These are phyloP conservation scores for Coniochaeta prunicola DNA, from an alignment of 2,329 filamentous ascomycete species.

Conservation along the genomic window DNA sequence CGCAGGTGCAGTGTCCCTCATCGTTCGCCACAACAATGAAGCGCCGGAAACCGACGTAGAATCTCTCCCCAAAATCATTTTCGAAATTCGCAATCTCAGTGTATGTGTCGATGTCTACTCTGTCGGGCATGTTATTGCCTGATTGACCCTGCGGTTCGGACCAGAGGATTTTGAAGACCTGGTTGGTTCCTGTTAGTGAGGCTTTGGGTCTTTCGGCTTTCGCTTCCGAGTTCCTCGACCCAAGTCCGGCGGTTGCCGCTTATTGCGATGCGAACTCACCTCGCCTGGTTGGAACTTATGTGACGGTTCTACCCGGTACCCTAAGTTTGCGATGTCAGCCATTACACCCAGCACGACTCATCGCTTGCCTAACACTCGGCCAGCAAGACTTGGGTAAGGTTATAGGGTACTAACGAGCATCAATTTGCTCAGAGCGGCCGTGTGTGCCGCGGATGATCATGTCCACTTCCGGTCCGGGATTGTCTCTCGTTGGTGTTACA, in stretches of 20 bases:
- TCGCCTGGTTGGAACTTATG: constrained; percentile 31
- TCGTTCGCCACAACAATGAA: constrained; percentile 48
- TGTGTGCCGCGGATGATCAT: not conserved
- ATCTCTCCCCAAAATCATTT: constrained; percentile 24
- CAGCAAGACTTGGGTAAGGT: not conserved
- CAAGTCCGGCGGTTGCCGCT: not conserved
- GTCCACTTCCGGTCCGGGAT: not conserved
- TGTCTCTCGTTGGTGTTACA: not conserved
- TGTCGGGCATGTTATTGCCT: constrained; percentile 12
- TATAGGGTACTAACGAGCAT: not conserved
- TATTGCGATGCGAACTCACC: constrained; percentile 19
- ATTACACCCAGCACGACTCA: not conserved
- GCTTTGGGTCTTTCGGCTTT: not conserved
- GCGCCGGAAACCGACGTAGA: constrained; percentile 43
- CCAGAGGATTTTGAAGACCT: constrained; percentile 50
- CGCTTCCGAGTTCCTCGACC: not conserved
- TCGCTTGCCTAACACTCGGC: not conserved
- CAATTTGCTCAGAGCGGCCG: not conserved
- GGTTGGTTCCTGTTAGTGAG: not conserved
- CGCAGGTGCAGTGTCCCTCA: constrained; percentile 46
- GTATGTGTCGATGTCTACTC: constrained; percentile 16
- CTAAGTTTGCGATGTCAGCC: not conserved
- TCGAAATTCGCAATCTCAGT: constrained; percentile 1
- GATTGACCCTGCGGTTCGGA: constrained; percentile 38
- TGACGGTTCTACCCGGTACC: constrained; percentile 25